Evolutionary conservation across 1,139 yeast species (phyloP).

Genomic region (Debaryomycetaceae sp.): DNA sequence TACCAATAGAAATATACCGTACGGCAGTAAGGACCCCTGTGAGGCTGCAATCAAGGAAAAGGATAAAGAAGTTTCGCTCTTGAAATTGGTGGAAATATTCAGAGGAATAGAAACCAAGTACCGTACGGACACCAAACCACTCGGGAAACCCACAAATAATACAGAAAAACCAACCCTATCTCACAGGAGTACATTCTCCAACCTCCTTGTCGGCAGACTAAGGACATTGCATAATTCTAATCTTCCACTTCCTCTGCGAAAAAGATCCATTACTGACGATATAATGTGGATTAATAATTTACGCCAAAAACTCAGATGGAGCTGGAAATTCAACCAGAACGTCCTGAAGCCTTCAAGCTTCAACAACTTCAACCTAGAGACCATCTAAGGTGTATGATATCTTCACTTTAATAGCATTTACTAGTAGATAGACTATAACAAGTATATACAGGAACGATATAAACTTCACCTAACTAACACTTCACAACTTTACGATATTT

Average conservation of each 20-base stretch:
- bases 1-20: neutral
- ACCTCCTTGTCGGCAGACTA: conserved; percentile 19
- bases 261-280: conserved; percentile 6
- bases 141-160: neutral
- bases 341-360: neutral
- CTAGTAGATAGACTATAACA: neutral
- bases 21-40: neutral
- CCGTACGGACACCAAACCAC: neutral
- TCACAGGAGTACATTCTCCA: neutral
- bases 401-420: neutral
- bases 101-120: conserved; percentile 20
- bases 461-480: neutral
- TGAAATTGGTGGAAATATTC: conserved; percentile 22
- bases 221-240: conserved; percentile 16
- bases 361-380: neutral
- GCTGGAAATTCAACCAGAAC: conserved; percentile 25
- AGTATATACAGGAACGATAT: neutral
- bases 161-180: neutral
- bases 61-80: conserved; percentile 10
- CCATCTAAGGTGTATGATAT: neutral
- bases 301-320: conserved; percentile 30
- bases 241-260: conserved; percentile 6
- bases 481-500: neutral
- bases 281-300: conserved; percentile 26
- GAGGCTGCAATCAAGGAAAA: neutral